A percentile compares a stretch with the other conserved stretches of the same genome.
Evolutionary conservation across 306 rosid species (phyloP).

Genomic region (Phaseolus lunatus): DNA sequence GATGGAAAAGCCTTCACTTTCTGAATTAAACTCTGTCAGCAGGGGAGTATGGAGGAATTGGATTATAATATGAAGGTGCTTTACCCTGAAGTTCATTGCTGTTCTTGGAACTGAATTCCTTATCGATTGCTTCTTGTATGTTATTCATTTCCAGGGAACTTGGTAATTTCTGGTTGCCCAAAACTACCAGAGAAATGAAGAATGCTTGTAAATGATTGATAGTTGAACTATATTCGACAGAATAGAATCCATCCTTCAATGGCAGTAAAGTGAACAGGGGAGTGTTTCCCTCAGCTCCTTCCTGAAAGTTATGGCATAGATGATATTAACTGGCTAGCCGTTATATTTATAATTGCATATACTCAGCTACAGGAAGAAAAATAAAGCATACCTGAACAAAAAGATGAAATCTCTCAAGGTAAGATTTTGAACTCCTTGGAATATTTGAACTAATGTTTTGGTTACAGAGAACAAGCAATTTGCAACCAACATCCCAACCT

Average conservation of each 20-base stretch:
- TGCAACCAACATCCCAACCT: slow-evolving; percentile 98
- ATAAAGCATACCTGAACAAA: slow-evolving; percentile 64
- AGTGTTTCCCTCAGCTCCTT: slow-evolving; percentile 53
- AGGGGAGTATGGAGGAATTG: slow-evolving; percentile 88
- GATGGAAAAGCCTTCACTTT: slow-evolving; percentile 32
- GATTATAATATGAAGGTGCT: slow-evolving; percentile 59
- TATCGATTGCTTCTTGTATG: slow-evolving; percentile 45
- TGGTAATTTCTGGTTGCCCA: slow-evolving; percentile 60
- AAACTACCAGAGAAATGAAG: slow-evolving; percentile 67
- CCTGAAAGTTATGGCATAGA: slow-evolving; percentile 59
- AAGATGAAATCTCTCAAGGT: slow-evolving; percentile 61
- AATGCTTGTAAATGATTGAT: slow-evolving; percentile 83
- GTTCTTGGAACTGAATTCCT: slow-evolving; percentile 46
- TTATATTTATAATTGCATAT: neutral
- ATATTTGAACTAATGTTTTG: slow-evolving; percentile 44
- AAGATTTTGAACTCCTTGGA: slow-evolving; percentile 44
- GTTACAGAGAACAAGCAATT: slow-evolving; percentile 75
- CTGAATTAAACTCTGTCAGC: slow-evolving; percentile 77
- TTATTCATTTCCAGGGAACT: slow-evolving; percentile 47
- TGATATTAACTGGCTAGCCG: slow-evolving; percentile 32
- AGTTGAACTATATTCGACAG: slow-evolving; percentile 70
- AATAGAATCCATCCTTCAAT: slow-evolving; percentile 75
- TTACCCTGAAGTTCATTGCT: slow-evolving; percentile 47
- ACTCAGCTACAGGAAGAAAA: slow-evolving; percentile 9
- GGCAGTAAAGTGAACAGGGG: slow-evolving; percentile 71